Evolutionary conservation across 2,329 filamentous ascomycete species (phyloP).

Genomic region (Biscogniauxia mediterranea): DNA sequence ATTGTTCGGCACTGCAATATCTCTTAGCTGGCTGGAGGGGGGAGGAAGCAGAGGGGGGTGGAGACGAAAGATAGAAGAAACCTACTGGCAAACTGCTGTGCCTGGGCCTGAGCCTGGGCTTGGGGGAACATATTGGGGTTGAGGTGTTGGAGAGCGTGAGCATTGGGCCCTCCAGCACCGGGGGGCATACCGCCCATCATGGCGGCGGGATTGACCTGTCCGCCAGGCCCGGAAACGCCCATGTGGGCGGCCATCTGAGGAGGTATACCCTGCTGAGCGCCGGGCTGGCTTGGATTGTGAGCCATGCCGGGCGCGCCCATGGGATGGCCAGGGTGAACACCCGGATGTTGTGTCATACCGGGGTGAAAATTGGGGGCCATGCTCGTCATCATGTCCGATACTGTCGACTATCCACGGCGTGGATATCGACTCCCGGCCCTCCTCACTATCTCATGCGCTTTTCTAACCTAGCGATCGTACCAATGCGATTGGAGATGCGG

Average conservation of each 20-base stretch:
- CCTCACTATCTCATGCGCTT: slow-evolving; percentile 48
- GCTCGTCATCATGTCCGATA: slow-evolving; percentile 65
- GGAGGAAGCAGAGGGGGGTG: neutral
- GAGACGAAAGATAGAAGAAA: slow-evolving; percentile 6
- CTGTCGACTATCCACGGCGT: slow-evolving; percentile 56
- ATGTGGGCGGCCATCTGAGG: slow-evolving; percentile 69
- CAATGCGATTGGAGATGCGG: slow-evolving; percentile 12
- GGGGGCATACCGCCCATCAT: slow-evolving; percentile 78
- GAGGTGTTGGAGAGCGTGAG: slow-evolving; percentile 70
- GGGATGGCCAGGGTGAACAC: slow-evolving; percentile 63
- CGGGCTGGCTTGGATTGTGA: slow-evolving; percentile 69
- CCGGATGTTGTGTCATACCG: slow-evolving; percentile 69
- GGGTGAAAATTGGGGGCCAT: slow-evolving; percentile 66
- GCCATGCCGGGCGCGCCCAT: slow-evolving; percentile 58
- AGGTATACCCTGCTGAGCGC: slow-evolving; percentile 63
- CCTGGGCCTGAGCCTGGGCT: slow-evolving; percentile 27
- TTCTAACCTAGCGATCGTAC: slow-evolving; percentile 1
- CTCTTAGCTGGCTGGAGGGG: neutral
- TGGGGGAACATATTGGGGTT: slow-evolving; percentile 62
- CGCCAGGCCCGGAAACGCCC: slow-evolving; percentile 69
- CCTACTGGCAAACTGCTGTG: slow-evolving; percentile 36
- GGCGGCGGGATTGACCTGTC: slow-evolving; percentile 68
- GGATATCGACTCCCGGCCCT: slow-evolving; percentile 54
- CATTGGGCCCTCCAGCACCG: slow-evolving; percentile 59
- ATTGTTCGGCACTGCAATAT: slow-evolving; percentile 20